Base-by-base conservation (phyloP, 805 yeast genomes). In the Isabelozyma rhagii region DNA sequence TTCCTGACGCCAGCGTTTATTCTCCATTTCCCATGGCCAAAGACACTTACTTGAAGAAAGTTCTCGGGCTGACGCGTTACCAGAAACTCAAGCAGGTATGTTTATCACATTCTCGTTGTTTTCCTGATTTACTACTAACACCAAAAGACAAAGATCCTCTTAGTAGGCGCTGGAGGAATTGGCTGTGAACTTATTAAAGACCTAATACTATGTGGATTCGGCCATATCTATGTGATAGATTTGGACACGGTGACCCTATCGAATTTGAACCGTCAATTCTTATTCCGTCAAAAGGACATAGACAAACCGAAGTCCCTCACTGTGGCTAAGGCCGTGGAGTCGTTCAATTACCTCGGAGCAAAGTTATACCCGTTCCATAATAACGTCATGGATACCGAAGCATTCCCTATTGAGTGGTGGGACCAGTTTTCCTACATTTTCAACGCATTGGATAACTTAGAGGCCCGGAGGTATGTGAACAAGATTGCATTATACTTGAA, bases 161-260 rank as follows among this genome's bases (percentile, higher is more conserved):
- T 92, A 68, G 96, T 92, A 2, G 98, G 98, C 4, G 96, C 97
- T 1, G 98, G 98, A 29, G 98, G 98, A 6, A 91, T 92, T 55
- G 98, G 98, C 2, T 92, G 97, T 64, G 98, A 92, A 65, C 71
- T 92, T 43, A 72, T 92, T 50, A 92, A 92, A 62, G 87, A 92
- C 61, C 71, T 92, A 45, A 82, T 89, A 5, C 68, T 90, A 54
- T 75, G 88, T 65, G 92, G 94, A 7, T 86, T 85, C 55, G 94
- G 94, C 3, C 96, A 89, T 60, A 85, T 92, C 49, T 96, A 90
- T 62, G 79, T 92, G 29, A 92, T 92, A n/a, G 99, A 94, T 69
- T 75, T 94, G 49, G 99, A 94, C 63, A 94, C 98, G 0, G 89
- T 94, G 57, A 97, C 96, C 55, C 72, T 94, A 31, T 87, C 96